Conservation (phyloP, 106 monocot species). For the Platanthera zijinensis region DNA sequence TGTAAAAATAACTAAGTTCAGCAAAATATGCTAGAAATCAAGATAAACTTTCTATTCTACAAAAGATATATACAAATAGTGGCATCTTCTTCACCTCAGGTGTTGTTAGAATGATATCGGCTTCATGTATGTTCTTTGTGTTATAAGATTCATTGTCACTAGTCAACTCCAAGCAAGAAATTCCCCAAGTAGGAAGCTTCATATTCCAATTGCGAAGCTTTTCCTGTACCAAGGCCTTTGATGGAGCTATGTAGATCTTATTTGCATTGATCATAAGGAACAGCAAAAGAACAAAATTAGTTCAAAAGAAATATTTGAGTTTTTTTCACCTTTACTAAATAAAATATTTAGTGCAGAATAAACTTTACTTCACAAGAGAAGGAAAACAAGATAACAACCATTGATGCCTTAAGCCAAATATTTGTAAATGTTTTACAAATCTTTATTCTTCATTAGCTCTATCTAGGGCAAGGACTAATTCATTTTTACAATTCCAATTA, state of each 20-base stretch:
- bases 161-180: conserved; percentile 90
- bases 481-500: too few species aligned
- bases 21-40: not conserved
- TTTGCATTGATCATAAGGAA: not conserved
- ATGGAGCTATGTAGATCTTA: conserved; percentile 93
- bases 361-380: not conserved
- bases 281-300: conserved; percentile 1
- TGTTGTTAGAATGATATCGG: conserved; percentile 89
- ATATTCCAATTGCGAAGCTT: conserved; percentile 89
- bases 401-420: not conserved
- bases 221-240: conserved; percentile 95
- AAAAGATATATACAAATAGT: not conserved
- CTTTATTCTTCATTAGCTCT: not conserved
- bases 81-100: conserved; percentile 61
- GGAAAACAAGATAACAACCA: not conserved
- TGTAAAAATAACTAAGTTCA: conserved; percentile 18
- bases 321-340: not conserved
- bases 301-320: not conserved
- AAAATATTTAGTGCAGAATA: not conserved
- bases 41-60: not conserved
- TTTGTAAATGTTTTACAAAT: not conserved
- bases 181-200: conserved; percentile 64
- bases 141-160: conserved; percentile 78
- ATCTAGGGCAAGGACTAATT: too few species aligned
- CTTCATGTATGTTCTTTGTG: conserved; percentile 55